Percentiles rank a stretch among this genome's conserved stretches.
These are phyloP conservation scores for Cyclotella atomus DNA, from an alignment of 108 stramenopile species.

Conservation along the genomic window DNA sequence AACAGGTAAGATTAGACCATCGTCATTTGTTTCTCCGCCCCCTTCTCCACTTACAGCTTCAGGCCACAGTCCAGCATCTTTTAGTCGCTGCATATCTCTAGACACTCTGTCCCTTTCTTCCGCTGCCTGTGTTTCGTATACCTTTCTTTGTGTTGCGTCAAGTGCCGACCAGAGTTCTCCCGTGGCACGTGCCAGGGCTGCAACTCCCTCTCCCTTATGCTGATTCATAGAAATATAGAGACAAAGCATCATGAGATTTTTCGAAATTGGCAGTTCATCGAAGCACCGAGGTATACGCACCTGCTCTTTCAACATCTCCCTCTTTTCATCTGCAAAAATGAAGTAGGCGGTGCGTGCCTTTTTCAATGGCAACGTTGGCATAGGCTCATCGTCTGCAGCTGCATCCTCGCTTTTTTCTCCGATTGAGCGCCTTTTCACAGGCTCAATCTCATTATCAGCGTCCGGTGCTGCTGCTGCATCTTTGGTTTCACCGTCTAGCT, in stretches of 20 bases:
- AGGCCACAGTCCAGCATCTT: constrained; percentile 51
- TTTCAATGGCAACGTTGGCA: constrained; percentile 63
- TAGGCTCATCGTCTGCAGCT: constrained; percentile 14
- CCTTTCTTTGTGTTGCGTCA: constrained; percentile 50
- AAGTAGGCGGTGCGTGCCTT: constrained; percentile 83
- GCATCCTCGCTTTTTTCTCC: neutral
- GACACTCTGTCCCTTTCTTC: constrained; percentile 65
- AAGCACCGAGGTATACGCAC: constrained; percentile 22
- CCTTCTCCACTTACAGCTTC: constrained; percentile 9
- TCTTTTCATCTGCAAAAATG: constrained; percentile 80
- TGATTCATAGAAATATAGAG: constrained; percentile 20
- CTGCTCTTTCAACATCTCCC: constrained; percentile 67
- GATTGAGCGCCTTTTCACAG: neutral
- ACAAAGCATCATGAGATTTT: no score
- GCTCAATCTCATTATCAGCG: no score
- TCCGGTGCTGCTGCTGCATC: no score
- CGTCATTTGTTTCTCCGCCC: constrained; percentile 22
- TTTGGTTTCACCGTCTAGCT: no score
- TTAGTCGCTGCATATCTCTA: constrained; percentile 58
- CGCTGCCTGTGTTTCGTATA: constrained; percentile 63
- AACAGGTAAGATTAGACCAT: constrained; percentile 62
- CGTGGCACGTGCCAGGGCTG: constrained; percentile 54
- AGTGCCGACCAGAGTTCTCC: constrained; percentile 68
- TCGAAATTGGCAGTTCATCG: no score
- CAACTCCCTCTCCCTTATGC: constrained; percentile 75